Evolutionary conservation across 495 filamentous ascomycete genomes (phyloP), one percentile per base, ranked within the genome.

Genomic region (Cercophora newfieldiana): DNA sequence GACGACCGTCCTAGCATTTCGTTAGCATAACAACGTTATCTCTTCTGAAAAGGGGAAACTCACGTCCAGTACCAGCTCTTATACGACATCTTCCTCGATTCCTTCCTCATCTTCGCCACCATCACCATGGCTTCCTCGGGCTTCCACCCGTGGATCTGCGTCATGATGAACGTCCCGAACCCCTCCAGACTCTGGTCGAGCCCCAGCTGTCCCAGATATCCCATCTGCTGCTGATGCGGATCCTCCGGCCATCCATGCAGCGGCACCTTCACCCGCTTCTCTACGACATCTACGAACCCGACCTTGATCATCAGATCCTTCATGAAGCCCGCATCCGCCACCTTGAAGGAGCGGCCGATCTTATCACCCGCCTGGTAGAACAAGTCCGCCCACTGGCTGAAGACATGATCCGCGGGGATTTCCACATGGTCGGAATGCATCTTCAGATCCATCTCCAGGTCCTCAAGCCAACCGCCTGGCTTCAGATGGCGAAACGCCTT

Each of bases 221-320:
- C 61, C 21, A 31, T 31, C 19, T 63, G 22, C 49, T 44, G 33
- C 26, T 55, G 61, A 18, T 33, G 57, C 44, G 28, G 26, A 49
- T 88, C 82, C 33, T 75, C 73, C 0, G 82, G 80, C 86, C 86
- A 89, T 1, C 72, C 69, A 37, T 86, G 87, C 12, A 78, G 75
- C 1, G 85, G 86, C 8, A 84, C 65, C 68, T 83, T 86, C 57
- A 74, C 68, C 6, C 78, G 47, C 18, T 74, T 73, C 65, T 81
- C 74, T 54, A 80, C 66, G 19, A 88, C 75, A 64, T 86, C 66
- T 1, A 79, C 75, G 59, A 88, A 89, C 4, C 87, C 87, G 0
- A 82, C 75, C 37, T 82, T 78, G 62, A 76, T 76, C 77, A 88
- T 80, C 10, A 54, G 21, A 70, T 80, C 79, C 12, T 71, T 74